phyloP scores from a whole-genome alignment of 1,284 basidiomycete species.

The Sanguinoderma infundibulare region DNA sequence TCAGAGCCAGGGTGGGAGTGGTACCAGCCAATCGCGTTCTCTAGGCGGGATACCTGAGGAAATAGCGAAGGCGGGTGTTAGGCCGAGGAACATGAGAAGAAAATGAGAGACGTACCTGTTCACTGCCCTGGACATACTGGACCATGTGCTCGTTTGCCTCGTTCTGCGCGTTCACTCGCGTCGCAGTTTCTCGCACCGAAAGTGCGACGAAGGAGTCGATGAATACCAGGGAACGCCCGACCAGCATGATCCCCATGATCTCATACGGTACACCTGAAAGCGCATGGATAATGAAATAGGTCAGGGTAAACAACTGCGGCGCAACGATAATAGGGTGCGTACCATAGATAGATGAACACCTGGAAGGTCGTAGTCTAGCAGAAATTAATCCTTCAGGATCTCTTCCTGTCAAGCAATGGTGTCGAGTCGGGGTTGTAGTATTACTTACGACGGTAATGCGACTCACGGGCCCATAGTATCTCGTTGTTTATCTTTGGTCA shows the following conservation, averaged over 20 bases:
- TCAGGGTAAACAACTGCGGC: constrained; percentile 4
- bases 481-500: constrained; percentile 73
- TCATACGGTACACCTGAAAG: constrained; percentile 97
- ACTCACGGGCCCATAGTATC: constrained; percentile 81
- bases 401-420: constrained; percentile 80
- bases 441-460: not conserved
- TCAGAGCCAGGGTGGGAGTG: constrained; percentile 98
- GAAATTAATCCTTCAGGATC: constrained; percentile 1
- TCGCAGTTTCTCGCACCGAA: constrained; percentile 99
- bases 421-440: not conserved
- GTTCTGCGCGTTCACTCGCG: constrained; percentile 94
- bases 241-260: constrained; percentile 99
- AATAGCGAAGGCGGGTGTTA: not conserved
- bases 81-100: not conserved
- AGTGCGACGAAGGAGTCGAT: constrained; percentile 98
- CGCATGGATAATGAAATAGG: constrained; percentile 73
- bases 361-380: constrained; percentile 91
- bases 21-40: constrained; percentile 98
- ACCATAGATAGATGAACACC: constrained; percentile 98
- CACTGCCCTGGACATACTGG: constrained; percentile 82
- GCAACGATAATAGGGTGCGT: constrained; percentile 12
- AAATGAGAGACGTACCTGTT: constrained; percentile 56
- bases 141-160: constrained; percentile 99
- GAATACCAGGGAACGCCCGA: constrained; percentile 86
- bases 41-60: constrained; percentile 76